Percentiles rank a stretch among this genome's conserved stretches.
These are phyloP conservation scores for Graphilbum fragrans DNA, from an alignment of 2,329 filamentous ascomycete species.

Conservation along the genomic window DNA sequence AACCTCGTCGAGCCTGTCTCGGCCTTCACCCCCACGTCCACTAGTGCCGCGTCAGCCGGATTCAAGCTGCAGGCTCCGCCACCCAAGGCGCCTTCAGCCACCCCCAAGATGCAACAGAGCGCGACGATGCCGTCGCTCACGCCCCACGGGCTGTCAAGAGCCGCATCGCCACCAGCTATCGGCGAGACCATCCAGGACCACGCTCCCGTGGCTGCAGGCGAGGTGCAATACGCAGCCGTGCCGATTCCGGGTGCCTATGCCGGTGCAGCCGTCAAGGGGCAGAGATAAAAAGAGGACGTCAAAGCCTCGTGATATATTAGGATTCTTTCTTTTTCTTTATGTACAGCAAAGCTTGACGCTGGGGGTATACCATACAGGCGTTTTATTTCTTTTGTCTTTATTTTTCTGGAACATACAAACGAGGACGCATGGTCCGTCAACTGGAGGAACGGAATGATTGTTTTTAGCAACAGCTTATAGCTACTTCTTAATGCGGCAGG, in stretches of 20 bases:
- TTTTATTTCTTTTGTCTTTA: neutral
- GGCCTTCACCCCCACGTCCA: slow-evolving; percentile 36
- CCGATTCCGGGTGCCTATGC: slow-evolving; percentile 81
- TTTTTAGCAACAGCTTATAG: too few species aligned
- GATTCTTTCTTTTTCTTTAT: neutral
- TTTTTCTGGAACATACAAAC: neutral
- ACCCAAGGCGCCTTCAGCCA: slow-evolving; percentile 62
- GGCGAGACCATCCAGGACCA: slow-evolving; percentile 49
- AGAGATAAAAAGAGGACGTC: slow-evolving; percentile 11
- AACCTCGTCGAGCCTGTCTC: slow-evolving; percentile 52
- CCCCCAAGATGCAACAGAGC: slow-evolving; percentile 53
- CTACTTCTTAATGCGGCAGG: too few species aligned
- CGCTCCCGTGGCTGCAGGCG: slow-evolving; percentile 60
- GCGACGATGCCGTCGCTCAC: slow-evolving; percentile 24
- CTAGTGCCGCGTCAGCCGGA: neutral
- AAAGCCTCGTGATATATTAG: neutral
- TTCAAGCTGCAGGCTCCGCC: slow-evolving; percentile 86
- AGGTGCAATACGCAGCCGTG: slow-evolving; percentile 74
- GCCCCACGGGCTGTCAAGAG: slow-evolving; percentile 13
- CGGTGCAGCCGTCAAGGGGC: slow-evolving; percentile 39
- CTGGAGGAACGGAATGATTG: too few species aligned
- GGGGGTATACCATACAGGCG: neutral
- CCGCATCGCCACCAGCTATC: slow-evolving; percentile 14
- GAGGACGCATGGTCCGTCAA: neutral
- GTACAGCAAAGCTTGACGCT: neutral